Conservation (phyloP, 2,329 filamentous ascomycete species). For the Didymella sp. region DNA sequence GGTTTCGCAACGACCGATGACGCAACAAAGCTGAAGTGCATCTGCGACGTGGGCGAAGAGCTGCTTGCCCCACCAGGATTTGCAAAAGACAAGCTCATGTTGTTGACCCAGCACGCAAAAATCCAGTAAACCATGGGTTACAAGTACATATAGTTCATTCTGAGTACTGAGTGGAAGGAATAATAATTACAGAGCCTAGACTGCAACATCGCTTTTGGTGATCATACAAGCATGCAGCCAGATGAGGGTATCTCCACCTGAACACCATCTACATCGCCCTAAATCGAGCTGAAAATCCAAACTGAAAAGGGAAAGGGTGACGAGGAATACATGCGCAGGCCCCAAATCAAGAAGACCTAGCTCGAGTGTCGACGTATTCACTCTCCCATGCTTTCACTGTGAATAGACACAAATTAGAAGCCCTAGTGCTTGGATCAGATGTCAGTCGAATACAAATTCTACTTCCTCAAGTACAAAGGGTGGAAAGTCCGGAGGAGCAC, state of each 20-base stretch:
- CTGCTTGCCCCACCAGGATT: conserved; percentile 12
- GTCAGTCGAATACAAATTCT: too few relatives aligned
- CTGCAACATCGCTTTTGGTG: conserved; percentile 13
- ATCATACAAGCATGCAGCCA: conserved; percentile 17
- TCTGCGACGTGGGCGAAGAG: conserved; percentile 12
- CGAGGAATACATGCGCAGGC: conserved; percentile 3
- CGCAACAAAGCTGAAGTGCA: conserved; percentile 30
- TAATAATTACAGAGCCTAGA: conserved; percentile 12
- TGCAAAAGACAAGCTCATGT: background rate
- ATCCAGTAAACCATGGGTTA: background rate
- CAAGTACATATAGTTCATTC: background rate
- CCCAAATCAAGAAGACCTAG: background rate
- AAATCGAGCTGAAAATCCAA: conserved; percentile 3
- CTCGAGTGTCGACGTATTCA: background rate
- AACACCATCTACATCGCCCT: conserved; percentile 19
- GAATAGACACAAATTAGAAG: background rate
- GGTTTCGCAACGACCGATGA: conserved; percentile 32
- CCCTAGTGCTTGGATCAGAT: background rate
- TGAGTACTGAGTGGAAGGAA: conserved; percentile 2
- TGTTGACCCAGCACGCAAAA: background rate
- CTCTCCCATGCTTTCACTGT: background rate
- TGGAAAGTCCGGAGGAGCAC: too few relatives aligned
- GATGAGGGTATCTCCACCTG: conserved; percentile 21
- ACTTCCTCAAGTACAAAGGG: too few relatives aligned
- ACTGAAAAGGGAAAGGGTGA: conserved; percentile 1